phyloP scores from a whole-genome alignment of 1,284 basidiomycete genomes.

The Xerocomus subilludens region DNA sequence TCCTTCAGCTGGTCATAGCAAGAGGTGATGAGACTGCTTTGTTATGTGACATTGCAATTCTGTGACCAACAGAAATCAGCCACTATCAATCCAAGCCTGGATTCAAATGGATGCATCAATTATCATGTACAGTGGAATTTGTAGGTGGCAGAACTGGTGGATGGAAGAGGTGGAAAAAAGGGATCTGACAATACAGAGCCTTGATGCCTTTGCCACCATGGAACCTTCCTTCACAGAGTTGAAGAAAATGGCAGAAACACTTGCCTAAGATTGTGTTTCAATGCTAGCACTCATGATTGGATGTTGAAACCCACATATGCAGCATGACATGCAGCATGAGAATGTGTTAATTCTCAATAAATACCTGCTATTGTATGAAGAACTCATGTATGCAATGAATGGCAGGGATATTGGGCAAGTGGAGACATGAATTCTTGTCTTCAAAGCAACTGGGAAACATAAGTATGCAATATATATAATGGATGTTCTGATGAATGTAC shows the following conservation, averaged over 20 bases:
- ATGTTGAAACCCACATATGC: neutral
- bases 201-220: neutral
- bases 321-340: constrained; percentile 1
- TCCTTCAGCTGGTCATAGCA: constrained; percentile 1
- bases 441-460: constrained; percentile 7
- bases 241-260: neutral
- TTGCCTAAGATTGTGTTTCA: neutral
- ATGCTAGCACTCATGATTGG: neutral
- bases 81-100: constrained; percentile 4
- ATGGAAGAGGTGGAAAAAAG: neutral
- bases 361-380: constrained; percentile 8
- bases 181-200: neutral
- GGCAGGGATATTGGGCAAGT: neutral
- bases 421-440: constrained; percentile 4
- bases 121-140: neutral
- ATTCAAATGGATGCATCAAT: neutral
- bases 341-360: constrained; percentile 2
- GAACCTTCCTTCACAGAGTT: neutral
- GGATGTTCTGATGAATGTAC: constrained; percentile 4
- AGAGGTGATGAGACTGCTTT: neutral
- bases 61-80: neutral
- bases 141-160: neutral
- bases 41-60: neutral
- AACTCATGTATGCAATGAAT: constrained; percentile 2
- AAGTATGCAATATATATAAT: constrained; percentile 9